Conservation (phyloP, 352 stramenopile genomes). For the Phytophthora citrophthora region DNA sequence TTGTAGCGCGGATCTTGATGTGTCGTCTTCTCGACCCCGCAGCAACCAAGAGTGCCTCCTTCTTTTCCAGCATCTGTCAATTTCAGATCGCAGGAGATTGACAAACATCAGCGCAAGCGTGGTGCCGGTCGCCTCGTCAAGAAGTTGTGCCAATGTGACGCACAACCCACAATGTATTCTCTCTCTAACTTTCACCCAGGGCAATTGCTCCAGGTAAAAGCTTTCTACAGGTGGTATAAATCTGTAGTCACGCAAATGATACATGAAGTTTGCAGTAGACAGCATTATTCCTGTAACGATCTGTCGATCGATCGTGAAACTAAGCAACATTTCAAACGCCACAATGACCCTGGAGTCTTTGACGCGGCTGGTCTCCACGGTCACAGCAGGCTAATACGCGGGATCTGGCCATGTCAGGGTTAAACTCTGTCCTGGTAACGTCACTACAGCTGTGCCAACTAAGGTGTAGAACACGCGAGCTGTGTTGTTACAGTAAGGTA, state of each 20-base stretch:
- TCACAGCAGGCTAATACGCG: conserved; percentile 1
- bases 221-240: too few relatives aligned
- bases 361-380: conserved; percentile 6
- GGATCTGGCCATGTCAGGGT: neutral
- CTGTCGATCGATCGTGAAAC: too few relatives aligned
- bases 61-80: conserved; percentile 7
- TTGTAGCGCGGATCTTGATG: neutral
- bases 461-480: too few relatives aligned
- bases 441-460: neutral
- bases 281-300: too few relatives aligned
- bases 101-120: neutral
- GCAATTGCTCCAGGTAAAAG: neutral
- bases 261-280: too few relatives aligned
- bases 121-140: too few relatives aligned
- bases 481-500: too few relatives aligned
- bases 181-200: neutral
- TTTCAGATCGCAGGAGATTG: conserved; percentile 7
- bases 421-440: neutral
- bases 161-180: neutral
- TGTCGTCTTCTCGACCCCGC: neutral
- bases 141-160: neutral
- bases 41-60: conserved; percentile 2
- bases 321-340: too few relatives aligned
- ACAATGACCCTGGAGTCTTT: neutral
- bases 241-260: too few relatives aligned